Base-by-base conservation (phyloP, 805 yeast genomes). In the Candida morakotiae region DNA sequence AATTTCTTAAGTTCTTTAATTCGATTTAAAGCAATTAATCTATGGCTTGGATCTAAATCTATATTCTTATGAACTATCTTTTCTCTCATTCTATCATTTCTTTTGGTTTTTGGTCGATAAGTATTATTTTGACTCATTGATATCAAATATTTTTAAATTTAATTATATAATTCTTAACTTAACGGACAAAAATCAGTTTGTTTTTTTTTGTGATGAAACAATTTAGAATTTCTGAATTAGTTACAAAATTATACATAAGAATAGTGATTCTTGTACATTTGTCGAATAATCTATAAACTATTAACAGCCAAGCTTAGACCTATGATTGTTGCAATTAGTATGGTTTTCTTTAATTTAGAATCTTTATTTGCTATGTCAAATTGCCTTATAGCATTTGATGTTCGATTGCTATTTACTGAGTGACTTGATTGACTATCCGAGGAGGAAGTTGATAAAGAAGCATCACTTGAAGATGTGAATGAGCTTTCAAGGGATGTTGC, bases 331-430 rank as follows among this genome's bases (percentile, higher is more conserved):
- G 44, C 41, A n/a, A 53, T 35, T 13, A 47, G 32, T 13, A 44
- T 16, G 5, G 42, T 32, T 22, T 42, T 47, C 27, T 48, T 50
- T 45, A 47, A 42, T 8, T 35, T 40, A 16, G 26, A 26, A 28
- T 47, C 50, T 19, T 44, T 37, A 10, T 28, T 28, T 1, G 34
- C 15, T 2, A 43, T 11, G 11, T 15, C 21, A 8, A 34, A 23
- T 19, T 43, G 27, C 22, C 44, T 34, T 20, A 32, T 41, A 5
- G 58, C 58, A 10, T 39, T 37, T 9, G 54, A 47, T 9, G 53
- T 53, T 7, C 41, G 46, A 37, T 52, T 52, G 9, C 43, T 39
- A 15, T 38, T 33, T 7, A 49, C 38, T 5, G 54, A 43, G 26
- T 45, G 52, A 10, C 44, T 31, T 3, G 51, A 29, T 16, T 34